Evolutionary conservation across 257 asterid species (phyloP).

Genomic region (Petunia axillaris): DNA sequence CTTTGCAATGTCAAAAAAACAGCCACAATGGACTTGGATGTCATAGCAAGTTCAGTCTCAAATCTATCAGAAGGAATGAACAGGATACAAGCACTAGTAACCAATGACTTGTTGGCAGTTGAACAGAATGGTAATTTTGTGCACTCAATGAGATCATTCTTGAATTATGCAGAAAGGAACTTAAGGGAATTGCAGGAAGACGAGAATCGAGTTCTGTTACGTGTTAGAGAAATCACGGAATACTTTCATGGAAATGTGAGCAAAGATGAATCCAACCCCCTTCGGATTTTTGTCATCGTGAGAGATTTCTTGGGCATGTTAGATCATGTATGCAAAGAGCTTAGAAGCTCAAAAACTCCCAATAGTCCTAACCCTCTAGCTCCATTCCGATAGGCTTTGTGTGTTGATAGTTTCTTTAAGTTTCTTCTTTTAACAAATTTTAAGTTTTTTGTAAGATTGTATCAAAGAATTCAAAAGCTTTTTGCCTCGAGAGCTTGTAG

Average conservation of each 20-base stretch:
- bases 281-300: conserved; percentile 82
- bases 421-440: conserved; percentile 8
- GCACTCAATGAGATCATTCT: conserved; percentile 59
- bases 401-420: conserved; percentile 38
- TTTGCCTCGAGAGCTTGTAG: conserved; percentile 3
- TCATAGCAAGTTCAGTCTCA: conserved; percentile 77
- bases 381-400: conserved; percentile 56
- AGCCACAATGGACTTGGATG: conserved; percentile 82
- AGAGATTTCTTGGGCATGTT: conserved; percentile 87
- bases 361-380: conserved; percentile 67
- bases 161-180: conserved; percentile 56
- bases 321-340: conserved; percentile 89
- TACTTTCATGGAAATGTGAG: conserved; percentile 93
- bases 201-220: conserved; percentile 64
- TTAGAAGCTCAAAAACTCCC: conserved; percentile 55
- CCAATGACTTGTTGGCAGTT: conserved; percentile 45
- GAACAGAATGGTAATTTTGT: conserved; percentile 63
- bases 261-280: conserved; percentile 79
- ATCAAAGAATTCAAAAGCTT: conserved; percentile 1
- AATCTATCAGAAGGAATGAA: conserved; percentile 56
- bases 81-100: conserved; percentile 46
- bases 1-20: conserved; percentile 93
- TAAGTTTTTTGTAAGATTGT: conserved; percentile 10
- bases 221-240: conserved; percentile 77
- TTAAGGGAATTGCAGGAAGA: conserved; percentile 71